Evolutionary conservation across 2,329 filamentous ascomycete species (phyloP).

Genomic region (Teratosphaeriaceae sp.): DNA sequence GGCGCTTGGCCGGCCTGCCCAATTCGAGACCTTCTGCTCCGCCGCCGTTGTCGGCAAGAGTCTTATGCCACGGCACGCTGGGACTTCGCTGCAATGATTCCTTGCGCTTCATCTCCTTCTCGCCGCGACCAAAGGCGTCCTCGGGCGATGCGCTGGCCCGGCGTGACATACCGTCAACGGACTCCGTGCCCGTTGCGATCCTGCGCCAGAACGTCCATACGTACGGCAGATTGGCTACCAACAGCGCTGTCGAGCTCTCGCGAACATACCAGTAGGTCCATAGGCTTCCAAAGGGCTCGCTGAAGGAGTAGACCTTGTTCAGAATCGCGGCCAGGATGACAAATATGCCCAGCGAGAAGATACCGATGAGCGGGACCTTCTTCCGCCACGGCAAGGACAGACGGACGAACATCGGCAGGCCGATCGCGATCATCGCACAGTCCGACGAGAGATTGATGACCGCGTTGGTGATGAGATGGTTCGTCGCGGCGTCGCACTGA

Average conservation of each 20-base stretch:
- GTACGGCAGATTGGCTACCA: slow-evolving; percentile 56
- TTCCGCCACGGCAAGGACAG: slow-evolving; percentile 39
- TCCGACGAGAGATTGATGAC: slow-evolving; percentile 42
- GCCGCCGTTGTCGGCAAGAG: not conserved
- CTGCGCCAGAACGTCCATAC: slow-evolving; percentile 50
- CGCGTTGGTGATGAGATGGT: slow-evolving; percentile 33
- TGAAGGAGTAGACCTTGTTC: slow-evolving; percentile 58
- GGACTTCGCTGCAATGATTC: not conserved
- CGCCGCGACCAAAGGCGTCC: not conserved
- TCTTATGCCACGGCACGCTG: slow-evolving; percentile 3
- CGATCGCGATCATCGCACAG: slow-evolving; percentile 37
- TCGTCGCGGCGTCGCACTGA: slow-evolving; percentile 36
- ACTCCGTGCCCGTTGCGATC: slow-evolving; percentile 27
- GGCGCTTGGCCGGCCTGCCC: not conserved
- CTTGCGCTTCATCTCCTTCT: slow-evolving; percentile 5
- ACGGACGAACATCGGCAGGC: slow-evolving; percentile 40
- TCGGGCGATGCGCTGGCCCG: slow-evolving; percentile 2
- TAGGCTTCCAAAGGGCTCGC: slow-evolving; percentile 46
- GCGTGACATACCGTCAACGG: slow-evolving; percentile 5
- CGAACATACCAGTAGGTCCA: slow-evolving; percentile 58
- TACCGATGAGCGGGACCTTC: slow-evolving; percentile 48
- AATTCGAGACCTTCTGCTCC: slow-evolving; percentile 6
- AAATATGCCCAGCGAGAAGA: slow-evolving; percentile 53
- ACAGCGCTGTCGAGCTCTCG: slow-evolving; percentile 52
- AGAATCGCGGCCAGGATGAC: slow-evolving; percentile 52